Conservation (phyloP, 441 rosid species). For the Populus hybrid region DNA sequence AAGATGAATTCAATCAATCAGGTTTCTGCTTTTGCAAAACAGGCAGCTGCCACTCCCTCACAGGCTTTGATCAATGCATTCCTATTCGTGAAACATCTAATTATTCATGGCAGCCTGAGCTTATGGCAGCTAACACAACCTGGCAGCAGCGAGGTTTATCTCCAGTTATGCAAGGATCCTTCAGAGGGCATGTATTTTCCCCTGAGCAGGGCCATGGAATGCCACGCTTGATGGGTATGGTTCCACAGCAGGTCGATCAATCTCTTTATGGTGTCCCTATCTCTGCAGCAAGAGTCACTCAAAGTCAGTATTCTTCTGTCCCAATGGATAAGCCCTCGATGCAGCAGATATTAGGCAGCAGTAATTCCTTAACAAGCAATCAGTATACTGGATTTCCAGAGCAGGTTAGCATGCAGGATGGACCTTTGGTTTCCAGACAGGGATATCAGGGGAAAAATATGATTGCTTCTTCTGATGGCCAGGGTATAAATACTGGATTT, state of each 20-base stretch:
- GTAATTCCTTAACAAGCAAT: slow-evolving; percentile 45
- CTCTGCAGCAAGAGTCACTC: slow-evolving; percentile 31
- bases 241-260: slow-evolving; percentile 60
- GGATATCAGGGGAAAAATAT: slow-evolving; percentile 39
- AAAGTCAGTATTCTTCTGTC: slow-evolving; percentile 38
- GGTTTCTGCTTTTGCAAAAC: slow-evolving; percentile 47
- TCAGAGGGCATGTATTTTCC: slow-evolving; percentile 50
- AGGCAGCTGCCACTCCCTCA: slow-evolving; percentile 38
- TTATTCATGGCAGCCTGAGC: slow-evolving; percentile 31
- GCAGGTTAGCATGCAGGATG: slow-evolving; percentile 43
- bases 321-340: slow-evolving; percentile 47
- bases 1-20: slow-evolving; percentile 47
- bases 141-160: slow-evolving; percentile 57
- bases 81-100: slow-evolving; percentile 61
- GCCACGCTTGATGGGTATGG: slow-evolving; percentile 39
- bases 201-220: slow-evolving; percentile 55
- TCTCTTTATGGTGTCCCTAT: slow-evolving; percentile 42
- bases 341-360: slow-evolving; percentile 46
- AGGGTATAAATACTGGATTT: slow-evolving; percentile 38
- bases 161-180: slow-evolving; percentile 50
- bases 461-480: slow-evolving; percentile 39
- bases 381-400: slow-evolving; percentile 44
- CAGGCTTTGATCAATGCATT: slow-evolving; percentile 48
- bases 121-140: slow-evolving; percentile 41
- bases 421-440: slow-evolving; percentile 44